Evolutionary conservation across 2,329 filamentous ascomycete species (phyloP).

Genomic region (Colletotrichum sojae): DNA sequence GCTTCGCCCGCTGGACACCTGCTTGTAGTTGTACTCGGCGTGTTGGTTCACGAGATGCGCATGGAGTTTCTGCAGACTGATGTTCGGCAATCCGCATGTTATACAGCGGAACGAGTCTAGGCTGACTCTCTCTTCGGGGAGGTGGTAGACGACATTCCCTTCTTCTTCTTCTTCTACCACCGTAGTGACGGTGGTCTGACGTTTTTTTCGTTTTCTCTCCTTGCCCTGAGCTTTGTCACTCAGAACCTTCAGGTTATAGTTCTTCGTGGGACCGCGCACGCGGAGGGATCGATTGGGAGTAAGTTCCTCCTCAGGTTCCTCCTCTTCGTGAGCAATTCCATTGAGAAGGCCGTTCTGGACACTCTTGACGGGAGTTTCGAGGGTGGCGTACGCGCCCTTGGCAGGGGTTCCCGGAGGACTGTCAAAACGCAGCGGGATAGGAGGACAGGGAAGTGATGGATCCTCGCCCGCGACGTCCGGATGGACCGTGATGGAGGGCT

Average conservation of each 20-base stretch:
- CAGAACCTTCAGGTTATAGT: constrained; percentile 72
- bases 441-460: not conserved
- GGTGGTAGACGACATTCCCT: constrained; percentile 62
- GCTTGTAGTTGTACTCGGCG: constrained; percentile 60
- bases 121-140: constrained; percentile 60
- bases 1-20: constrained; percentile 52
- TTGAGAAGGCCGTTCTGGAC: constrained; percentile 40
- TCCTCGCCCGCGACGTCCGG: constrained; percentile 31
- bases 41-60: constrained; percentile 64
- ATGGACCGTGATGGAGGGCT: constrained; percentile 59
- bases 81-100: constrained; percentile 63
- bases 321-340: constrained; percentile 55
- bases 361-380: constrained; percentile 27
- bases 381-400: not conserved
- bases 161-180: constrained; percentile 56
- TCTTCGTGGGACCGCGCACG: constrained; percentile 60
- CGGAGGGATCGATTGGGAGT: constrained; percentile 68
- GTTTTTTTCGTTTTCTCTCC: constrained; percentile 61
- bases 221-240: constrained; percentile 71
- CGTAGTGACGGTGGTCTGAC: constrained; percentile 42
- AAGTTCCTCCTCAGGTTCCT: constrained; percentile 61
- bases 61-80: constrained; percentile 63
- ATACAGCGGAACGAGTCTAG: constrained; percentile 67
- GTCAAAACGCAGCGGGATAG: not conserved
- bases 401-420: constrained; percentile 10